Conservation (phyloP, 2,329 filamentous ascomycete species). For the Ceratocystiopsis minuta region DNA sequence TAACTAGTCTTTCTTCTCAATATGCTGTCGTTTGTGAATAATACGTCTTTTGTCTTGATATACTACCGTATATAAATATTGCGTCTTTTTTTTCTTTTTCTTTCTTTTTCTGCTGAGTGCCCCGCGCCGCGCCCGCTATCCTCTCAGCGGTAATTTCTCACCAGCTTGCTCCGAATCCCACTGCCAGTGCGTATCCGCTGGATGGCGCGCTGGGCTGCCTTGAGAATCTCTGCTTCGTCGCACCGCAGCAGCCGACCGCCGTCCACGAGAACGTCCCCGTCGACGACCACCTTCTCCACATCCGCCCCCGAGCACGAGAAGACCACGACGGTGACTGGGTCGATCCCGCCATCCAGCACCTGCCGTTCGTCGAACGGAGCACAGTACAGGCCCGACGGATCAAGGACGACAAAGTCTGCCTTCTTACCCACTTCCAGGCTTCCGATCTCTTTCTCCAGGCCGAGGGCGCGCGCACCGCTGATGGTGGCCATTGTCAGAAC, state of each 20-base stretch:
- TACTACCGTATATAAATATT: too few species aligned
- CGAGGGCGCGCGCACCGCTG: slow-evolving; percentile 28
- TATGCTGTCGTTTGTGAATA: too few species aligned
- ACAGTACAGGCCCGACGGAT: slow-evolving; percentile 2
- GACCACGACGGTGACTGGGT: slow-evolving; percentile 20
- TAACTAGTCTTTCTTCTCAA: too few species aligned
- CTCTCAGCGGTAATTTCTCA: not conserved
- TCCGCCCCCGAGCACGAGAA: slow-evolving; percentile 11
- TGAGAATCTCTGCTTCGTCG: slow-evolving; percentile 10
- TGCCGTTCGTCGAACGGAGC: slow-evolving; percentile 20
- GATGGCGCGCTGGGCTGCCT: not conserved
- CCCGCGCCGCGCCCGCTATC: not conserved
- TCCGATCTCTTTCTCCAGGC: slow-evolving; percentile 20
- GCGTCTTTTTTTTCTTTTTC: too few species aligned
- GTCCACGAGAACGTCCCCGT: slow-evolving; percentile 12
- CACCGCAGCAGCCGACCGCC: slow-evolving; percentile 10
- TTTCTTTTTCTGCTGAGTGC: not conserved
- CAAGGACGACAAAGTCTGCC: slow-evolving; percentile 21
- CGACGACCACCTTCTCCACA: slow-evolving; percentile 13
- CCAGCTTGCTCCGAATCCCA: slow-evolving; percentile 1
- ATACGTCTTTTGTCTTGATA: too few species aligned
- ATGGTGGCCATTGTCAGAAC: slow-evolving; percentile 34
- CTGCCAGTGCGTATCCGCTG: not conserved
- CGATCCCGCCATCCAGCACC: slow-evolving; percentile 15
- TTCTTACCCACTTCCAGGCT: slow-evolving; percentile 25